Evolutionary conservation across 2,329 filamentous ascomycete species (phyloP).

Genomic region (Zelopaecilomyces penicillatus): DNA sequence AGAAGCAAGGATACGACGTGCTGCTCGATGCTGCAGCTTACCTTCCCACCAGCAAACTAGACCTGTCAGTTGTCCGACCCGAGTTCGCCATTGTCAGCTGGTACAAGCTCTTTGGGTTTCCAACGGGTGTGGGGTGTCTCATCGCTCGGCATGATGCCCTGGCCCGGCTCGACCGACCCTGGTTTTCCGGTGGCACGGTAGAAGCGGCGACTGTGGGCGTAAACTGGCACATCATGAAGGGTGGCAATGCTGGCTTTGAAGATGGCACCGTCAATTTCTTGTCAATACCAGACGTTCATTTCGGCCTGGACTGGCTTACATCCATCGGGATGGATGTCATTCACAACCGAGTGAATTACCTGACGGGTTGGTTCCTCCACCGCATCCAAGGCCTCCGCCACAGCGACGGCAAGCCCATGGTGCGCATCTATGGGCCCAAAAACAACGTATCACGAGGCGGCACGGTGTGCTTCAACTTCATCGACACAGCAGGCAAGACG

Average conservation of each 20-base stretch:
- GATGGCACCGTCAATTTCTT: constrained; percentile 34
- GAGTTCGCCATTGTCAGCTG: constrained; percentile 32
- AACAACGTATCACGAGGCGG: constrained; percentile 22
- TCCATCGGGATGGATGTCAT: constrained; percentile 20
- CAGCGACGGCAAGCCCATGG: constrained; percentile 24
- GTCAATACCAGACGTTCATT: constrained; percentile 28
- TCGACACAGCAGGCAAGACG: constrained; percentile 22
- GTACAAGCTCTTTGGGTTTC: constrained; percentile 36
- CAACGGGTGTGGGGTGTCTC: constrained; percentile 33
- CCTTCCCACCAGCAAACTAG: constrained; percentile 27
- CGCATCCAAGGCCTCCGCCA: constrained; percentile 23
- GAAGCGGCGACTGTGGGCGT: constrained; percentile 22
- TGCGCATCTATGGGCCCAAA: constrained; percentile 26
- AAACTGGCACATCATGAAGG: constrained; percentile 23
- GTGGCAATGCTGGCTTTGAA: constrained; percentile 26
- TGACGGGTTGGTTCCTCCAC: constrained; percentile 29
- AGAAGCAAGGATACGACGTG: constrained; percentile 30
- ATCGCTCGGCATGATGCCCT: constrained; percentile 25
- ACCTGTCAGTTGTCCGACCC: constrained; percentile 25
- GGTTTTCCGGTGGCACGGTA: constrained; percentile 33
- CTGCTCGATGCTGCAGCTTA: constrained; percentile 33
- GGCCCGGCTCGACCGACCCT: constrained; percentile 24
- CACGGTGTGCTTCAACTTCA: constrained; percentile 31
- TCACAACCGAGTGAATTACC: constrained; percentile 23
- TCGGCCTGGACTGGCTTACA: constrained; percentile 28